Percentiles rank a stretch among this genome's conserved stretches.
Evolutionary conservation across 768 basidiomycete species (phyloP).

Genomic region (Hypholoma fasciculare): DNA sequence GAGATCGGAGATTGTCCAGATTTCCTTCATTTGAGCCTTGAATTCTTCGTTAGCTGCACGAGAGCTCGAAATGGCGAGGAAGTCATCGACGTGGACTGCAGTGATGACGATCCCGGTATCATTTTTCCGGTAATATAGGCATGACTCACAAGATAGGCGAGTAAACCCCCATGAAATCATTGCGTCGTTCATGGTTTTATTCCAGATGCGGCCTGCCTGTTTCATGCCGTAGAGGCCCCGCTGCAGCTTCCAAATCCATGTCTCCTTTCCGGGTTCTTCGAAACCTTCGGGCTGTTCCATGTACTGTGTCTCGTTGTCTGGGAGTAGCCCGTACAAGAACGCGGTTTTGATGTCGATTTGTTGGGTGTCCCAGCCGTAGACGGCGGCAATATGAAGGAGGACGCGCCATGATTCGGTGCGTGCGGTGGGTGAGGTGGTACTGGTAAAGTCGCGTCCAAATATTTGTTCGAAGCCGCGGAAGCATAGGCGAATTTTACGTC

Average conservation of each 20-base stretch:
- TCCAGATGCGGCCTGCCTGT: conserved; percentile 25
- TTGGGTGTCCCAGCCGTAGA: conserved; percentile 27
- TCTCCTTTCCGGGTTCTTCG: conserved; percentile 23
- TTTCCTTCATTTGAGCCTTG: no score
- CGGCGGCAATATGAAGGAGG: conserved; percentile 17
- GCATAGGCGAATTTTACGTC: conserved; percentile 39
- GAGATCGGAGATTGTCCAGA: no score
- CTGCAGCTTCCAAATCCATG: conserved; percentile 20
- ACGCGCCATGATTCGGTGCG: conserved; percentile 37
- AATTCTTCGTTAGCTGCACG: no score
- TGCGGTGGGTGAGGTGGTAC: conserved; percentile 41
- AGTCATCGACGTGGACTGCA: conserved; percentile 26
- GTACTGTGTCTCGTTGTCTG: background rate
- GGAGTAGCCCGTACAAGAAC: conserved; percentile 33
- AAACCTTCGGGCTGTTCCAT: conserved; percentile 37
- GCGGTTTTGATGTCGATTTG: conserved; percentile 32
- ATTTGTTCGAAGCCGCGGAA: conserved; percentile 42
- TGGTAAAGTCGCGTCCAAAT: conserved; percentile 39
- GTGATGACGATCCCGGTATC: conserved; percentile 9
- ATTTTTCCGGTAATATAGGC: conserved; percentile 24
- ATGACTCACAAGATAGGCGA: conserved; percentile 3
- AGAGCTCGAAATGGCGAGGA: conserved; percentile 7
- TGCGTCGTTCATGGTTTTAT: conserved; percentile 26
- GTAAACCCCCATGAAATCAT: conserved; percentile 30
- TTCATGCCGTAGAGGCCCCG: background rate